Evolutionary conservation across 2,329 filamentous ascomycete species (phyloP), one percentile per base, ranked within the genome.

Genomic region (Fusarium torreyae): DNA sequence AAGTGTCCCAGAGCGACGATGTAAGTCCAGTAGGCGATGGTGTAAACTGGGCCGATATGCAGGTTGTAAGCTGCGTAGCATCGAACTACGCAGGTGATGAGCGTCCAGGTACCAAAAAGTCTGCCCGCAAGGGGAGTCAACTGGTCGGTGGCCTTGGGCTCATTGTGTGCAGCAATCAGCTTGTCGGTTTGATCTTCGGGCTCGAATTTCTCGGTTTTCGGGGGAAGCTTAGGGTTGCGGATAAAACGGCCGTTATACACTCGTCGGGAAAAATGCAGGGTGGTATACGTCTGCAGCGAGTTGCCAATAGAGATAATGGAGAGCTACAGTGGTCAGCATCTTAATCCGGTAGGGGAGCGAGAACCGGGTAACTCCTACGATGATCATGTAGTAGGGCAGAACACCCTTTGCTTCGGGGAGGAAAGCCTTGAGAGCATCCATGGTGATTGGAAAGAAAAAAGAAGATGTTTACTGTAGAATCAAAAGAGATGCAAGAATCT

Each of bases 41-140:
- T 88, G 79, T 97, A 98, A 56, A 94, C 84, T 44, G 87, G 86
- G 1, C 88, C 87, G 64, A 93, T 86, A 70, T 89, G 84, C 68
- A 97, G 88, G 79, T 97, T 86, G 82, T 97, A 97, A 34, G 93
- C 92, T 6, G 93, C 93, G 77, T 97, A 97, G 70, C 94, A 82
- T 53, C 94, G 89, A 44, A 97, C 86, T 51, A 97, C 83, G 61
- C 89, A 88, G 7, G 92, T 91, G 61, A 97, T 84, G 60, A 95
- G 86, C 0, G 94, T 97, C 91, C 94, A 98, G 31, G 93, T 96
- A 55, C 92, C 94, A 78, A 97, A 97, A 20, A 93, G 89, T 68
- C 93, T 90, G 26, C 90, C 90, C 13, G 90, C 91, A 31, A 97
- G 88, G 7, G 91, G 89, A 7, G 92, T 94, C 57, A 93, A 88